These are phyloP conservation scores for Botrytis elliptica DNA, from an alignment of 2,329 filamentous ascomycete genomes.

Conservation along the genomic window DNA sequence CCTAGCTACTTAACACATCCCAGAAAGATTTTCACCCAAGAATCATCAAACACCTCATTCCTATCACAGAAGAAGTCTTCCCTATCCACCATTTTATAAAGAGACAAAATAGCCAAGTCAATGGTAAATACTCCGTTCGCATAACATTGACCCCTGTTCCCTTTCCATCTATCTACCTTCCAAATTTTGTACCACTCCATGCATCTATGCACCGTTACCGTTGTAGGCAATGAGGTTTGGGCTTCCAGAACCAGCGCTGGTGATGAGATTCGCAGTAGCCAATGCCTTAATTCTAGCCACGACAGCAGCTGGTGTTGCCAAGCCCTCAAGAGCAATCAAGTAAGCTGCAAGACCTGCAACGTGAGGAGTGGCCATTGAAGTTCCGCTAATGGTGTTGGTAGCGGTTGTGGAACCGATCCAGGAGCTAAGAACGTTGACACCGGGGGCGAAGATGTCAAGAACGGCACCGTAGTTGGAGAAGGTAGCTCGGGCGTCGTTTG, in stretches of 20 bases:
- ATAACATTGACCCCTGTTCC: not conserved
- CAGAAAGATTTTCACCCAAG: not conserved
- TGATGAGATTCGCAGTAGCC: constrained; percentile 44
- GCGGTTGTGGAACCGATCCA: constrained; percentile 47
- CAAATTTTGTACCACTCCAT: constrained; percentile 23
- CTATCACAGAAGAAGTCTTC: not conserved
- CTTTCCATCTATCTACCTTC: not conserved
- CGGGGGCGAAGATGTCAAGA: constrained; percentile 54
- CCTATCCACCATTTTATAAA: not conserved
- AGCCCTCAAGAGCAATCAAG: constrained; percentile 52
- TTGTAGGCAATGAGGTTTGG: constrained; percentile 57
- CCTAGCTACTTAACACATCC: not conserved
- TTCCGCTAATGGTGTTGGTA: constrained; percentile 55
- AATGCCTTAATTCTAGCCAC: constrained; percentile 41
- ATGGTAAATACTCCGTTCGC: not conserved
- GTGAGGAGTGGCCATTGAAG: constrained; percentile 62
- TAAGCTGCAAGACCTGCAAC: constrained; percentile 68
- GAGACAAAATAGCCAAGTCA: not conserved
- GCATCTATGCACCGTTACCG: constrained; percentile 43
- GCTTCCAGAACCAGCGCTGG: constrained; percentile 44
- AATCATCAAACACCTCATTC: not conserved
- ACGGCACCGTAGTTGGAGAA: constrained; percentile 53
- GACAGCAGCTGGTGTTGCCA: constrained; percentile 44
- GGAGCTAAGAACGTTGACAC: constrained; percentile 47
- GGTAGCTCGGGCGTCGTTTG: constrained; percentile 41